Evolutionary conservation across 495 filamentous ascomycete species (phyloP).

Genomic region (Hamigera avellanea): DNA sequence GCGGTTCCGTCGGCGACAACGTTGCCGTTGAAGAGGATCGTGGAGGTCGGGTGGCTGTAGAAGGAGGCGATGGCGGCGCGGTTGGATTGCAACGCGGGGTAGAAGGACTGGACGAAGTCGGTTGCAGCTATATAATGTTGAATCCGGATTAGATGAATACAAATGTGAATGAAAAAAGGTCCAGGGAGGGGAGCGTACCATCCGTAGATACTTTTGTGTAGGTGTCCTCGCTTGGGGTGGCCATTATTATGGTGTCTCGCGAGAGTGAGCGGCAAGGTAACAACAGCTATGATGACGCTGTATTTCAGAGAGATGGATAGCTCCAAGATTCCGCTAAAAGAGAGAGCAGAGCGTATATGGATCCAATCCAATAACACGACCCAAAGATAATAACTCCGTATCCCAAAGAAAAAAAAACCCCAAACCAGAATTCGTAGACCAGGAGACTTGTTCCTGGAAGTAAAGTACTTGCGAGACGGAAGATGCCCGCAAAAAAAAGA

Average conservation of each 20-base stretch:
- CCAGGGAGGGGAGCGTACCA: too few species aligned
- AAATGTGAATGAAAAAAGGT: too few species aligned
- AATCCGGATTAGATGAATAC: too few species aligned
- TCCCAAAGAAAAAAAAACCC: not conserved
- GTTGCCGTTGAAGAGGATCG: slow-evolving; percentile 59
- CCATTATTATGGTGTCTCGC: slow-evolving; percentile 24
- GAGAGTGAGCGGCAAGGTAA: too few species aligned
- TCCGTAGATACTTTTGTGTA: slow-evolving; percentile 39
- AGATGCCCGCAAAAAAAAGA: slow-evolving; percentile 13
- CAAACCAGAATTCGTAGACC: not conserved
- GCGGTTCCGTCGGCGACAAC: slow-evolving; percentile 39
- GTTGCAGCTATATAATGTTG: slow-evolving; percentile 28
- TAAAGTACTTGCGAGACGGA: too few species aligned
- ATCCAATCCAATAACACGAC: too few species aligned
- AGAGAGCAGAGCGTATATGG: not conserved
- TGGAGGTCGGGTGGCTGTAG: slow-evolving; percentile 41
- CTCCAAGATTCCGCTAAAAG: not conserved
- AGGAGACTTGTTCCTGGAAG: not conserved
- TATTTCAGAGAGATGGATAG: not conserved
- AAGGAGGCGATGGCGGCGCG: slow-evolving; percentile 42
- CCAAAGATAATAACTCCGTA: too few species aligned
- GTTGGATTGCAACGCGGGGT: slow-evolving; percentile 42
- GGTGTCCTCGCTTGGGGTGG: slow-evolving; percentile 26
- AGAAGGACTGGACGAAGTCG: slow-evolving; percentile 41
- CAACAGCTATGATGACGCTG: not conserved